A percentile compares a stretch with the other conserved stretches of the same genome.
These are phyloP conservation scores for Sporothrix brunneoviolacea DNA, from an alignment of 2,329 filamentous ascomycete species.

Conservation along the genomic window DNA sequence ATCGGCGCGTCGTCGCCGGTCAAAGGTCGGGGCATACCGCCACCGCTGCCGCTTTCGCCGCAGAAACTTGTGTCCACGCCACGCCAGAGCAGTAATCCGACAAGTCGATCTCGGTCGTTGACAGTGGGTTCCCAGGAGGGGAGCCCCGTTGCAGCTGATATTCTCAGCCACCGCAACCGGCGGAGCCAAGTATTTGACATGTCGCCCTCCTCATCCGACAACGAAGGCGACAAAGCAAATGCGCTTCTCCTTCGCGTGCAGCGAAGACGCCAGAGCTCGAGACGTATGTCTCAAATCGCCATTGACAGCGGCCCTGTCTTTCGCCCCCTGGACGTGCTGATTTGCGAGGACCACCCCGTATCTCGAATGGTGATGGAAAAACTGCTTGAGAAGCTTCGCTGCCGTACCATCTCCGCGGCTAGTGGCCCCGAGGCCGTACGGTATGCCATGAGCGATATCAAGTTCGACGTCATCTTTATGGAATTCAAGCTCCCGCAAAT, in stretches of 20 bases:
- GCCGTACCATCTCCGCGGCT: constrained; percentile 83
- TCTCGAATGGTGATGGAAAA: constrained; percentile 99
- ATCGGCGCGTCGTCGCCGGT: constrained; percentile 43
- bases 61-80: constrained; percentile 57
- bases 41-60: constrained; percentile 50
- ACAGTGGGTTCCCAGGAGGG: constrained; percentile 93
- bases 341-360: constrained; percentile 96
- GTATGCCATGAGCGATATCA: constrained; percentile 93
- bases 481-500: constrained; percentile 94
- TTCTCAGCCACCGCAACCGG: constrained; percentile 76
- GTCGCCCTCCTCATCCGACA: constrained; percentile 95
- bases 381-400: constrained; percentile 87
- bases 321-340: constrained; percentile 84
- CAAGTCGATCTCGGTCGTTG: constrained; percentile 74
- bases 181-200: constrained; percentile 93
- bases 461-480: constrained; percentile 98
- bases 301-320: constrained; percentile 73
- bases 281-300: constrained; percentile 85
- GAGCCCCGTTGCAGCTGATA: constrained; percentile 63
- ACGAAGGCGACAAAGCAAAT: constrained; percentile 90
- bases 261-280: constrained; percentile 87
- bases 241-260: constrained; percentile 72
- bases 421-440: constrained; percentile 89
- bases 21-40: constrained; percentile 46
- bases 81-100: constrained; percentile 53